phyloP scores from a whole-genome alignment of 306 rosid genomes.

The Mucuna pruriens region DNA sequence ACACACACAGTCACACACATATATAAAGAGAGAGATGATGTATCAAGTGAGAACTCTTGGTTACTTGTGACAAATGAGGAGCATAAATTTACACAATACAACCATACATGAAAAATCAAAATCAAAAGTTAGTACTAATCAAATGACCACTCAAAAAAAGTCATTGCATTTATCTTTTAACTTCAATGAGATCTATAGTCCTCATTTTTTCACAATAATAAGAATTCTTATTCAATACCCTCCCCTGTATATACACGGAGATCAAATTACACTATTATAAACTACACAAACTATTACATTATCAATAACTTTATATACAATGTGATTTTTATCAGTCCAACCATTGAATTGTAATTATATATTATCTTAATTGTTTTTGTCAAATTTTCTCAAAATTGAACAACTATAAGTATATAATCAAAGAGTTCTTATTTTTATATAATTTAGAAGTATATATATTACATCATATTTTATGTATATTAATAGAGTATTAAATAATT shows the following conservation, averaged over 20 bases:
- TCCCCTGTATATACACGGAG: neutral
- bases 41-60: neutral
- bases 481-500: neutral
- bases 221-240: neutral
- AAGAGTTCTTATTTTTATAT: neutral
- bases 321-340: neutral
- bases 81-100: neutral
- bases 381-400: neutral
- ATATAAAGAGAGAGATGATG: too few species aligned
- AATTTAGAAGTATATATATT: neutral
- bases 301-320: neutral
- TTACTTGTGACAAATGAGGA: neutral
- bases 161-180: neutral
- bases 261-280: neutral
- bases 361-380: neutral
- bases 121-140: neutral
- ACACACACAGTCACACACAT: neutral
- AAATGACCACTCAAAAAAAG: neutral
- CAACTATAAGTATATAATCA: neutral
- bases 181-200: too few species aligned
- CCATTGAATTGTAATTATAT: neutral
- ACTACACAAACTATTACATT: neutral
- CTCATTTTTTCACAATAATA: neutral
- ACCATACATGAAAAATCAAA: neutral
- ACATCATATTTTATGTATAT: neutral